Evolutionary conservation across 345 rosid genomes (phyloP).

Genomic region (Citrus unshiu): DNA sequence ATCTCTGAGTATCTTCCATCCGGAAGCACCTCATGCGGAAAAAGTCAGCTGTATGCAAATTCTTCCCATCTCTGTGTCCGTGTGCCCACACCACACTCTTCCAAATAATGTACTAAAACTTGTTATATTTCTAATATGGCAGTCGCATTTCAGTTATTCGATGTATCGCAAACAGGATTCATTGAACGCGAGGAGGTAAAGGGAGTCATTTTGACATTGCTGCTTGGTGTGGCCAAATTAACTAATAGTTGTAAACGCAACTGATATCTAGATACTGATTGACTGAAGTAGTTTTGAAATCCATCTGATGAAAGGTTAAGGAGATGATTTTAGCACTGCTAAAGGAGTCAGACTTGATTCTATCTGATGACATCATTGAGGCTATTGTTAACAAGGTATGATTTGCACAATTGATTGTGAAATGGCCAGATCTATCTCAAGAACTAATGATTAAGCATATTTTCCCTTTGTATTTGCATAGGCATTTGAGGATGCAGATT

Average conservation of each 20-base stretch:
- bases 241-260: background rate
- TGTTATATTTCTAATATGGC: background rate
- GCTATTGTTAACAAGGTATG: constrained; percentile 38
- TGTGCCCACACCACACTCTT: background rate
- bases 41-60: constrained; percentile 54
- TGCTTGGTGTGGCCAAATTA: background rate
- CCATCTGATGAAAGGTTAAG: constrained; percentile 28
- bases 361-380: constrained; percentile 35
- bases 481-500: constrained; percentile 46
- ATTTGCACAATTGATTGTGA: background rate
- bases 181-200: constrained; percentile 55
- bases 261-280: too few relatives aligned
- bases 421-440: background rate
- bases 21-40: constrained; percentile 47
- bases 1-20: constrained; percentile 68
- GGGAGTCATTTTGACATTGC: background rate
- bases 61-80: background rate
- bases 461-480: background rate
- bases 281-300: background rate
- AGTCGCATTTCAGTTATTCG: constrained; percentile 59
- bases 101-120: background rate
- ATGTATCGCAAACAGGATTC: constrained; percentile 58
- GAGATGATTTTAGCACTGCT: constrained; percentile 39
- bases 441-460: background rate
- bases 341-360: constrained; percentile 38